Base-by-base conservation (phyloP, 768 basidiomycete genomes). In the Rhodotorula graminis region DNA sequence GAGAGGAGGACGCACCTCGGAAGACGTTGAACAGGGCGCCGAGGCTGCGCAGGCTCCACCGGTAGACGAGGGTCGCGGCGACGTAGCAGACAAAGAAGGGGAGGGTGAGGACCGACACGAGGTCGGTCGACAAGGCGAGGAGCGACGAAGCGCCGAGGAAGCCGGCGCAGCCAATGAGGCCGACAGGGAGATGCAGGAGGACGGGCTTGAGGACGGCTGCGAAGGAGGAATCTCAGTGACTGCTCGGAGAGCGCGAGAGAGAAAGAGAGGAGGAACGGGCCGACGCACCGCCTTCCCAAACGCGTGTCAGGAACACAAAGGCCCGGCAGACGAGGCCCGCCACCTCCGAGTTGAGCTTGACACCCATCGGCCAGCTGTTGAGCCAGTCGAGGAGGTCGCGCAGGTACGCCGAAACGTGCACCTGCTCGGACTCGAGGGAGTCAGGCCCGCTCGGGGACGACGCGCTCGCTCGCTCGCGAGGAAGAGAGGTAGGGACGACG, bases 311-410 rank as follows among this genome's bases (percentile, higher is more conserved):
- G 37, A 84, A 85, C 6, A 88, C 83, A 62, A 96, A 88, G 0
- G 86, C 84, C 69, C 87, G 85, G n/a, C 88, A 87, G 77, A 92
- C 90, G 79, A 96, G 90, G 37, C 84, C 83, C 76, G 92, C 91
- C n/a, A 99, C 85, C 76, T 97, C 91, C 0, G 92, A 91, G 78
- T 98, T 98, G 64, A 99, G 87, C 81, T 99, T 99, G 53, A 99
- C 82, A 1, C 96, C 95, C 3, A 89, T 93, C 0, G 95, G 95
- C 95, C 95, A 98, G 71, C 90, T 87, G 80, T 96, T 90, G 21
- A 99, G 84, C 94, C 93, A 97, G 2, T 84, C 77, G 4, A 97
- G 83, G 0, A 85, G 83, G 25, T 82, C 81, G 56, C 85, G 84
- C 16, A 89, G 79, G 61, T 82, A 81, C 6, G 83, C 79, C 11